Base-by-base conservation (phyloP, 2,329 filamentous ascomycete species). In the Endoconidiophora polonica region DNA sequence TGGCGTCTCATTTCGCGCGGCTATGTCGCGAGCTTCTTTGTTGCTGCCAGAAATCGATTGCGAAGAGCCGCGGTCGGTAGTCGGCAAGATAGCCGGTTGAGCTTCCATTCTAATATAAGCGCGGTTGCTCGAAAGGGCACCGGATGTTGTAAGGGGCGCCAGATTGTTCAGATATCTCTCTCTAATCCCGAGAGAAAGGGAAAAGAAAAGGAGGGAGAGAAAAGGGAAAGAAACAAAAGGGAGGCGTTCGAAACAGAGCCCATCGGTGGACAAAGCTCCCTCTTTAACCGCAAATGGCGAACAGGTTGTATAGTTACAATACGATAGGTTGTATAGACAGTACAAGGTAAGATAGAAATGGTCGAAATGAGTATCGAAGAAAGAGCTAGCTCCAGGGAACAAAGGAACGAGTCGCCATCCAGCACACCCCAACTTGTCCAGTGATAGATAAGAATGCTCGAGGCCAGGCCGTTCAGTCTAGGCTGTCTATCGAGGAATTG, bases 101-200 rank as follows among this genome's bases (percentile, higher is more conserved):
- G 7, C 24, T 22, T 29, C 44, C 50, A 52, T 52, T 39, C 40
- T 45, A 14, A 52, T 48, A 18, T 52, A 52, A 7, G 46, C 46
- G 23, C 41, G n/a, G 33, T 41, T 38, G 47, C 22, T 44, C 24
- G 16, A 36, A 5, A 33, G 29, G 29, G 24, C 44, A 16, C 33
- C 18, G 44, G 16, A 16, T 5, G 43, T 39, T 37, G 20, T 47
- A 24, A 38, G 14, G 36, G 41, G 26, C 24, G 38, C 44, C 49
- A 52, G 29, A 26, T 33, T 48, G 29, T 7, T 12, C 12, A 16
- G 10, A 33, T 20, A 20, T 44, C 16, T 18, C 4, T 38, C 12
- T 29, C n/a, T 12, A n/a, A 23, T 33, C 16, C 29, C 7, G 18
- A 7, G 22, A 14, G 10, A 23, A 43, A 24, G 41, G 29, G 36